Base-by-base conservation (phyloP, 352 stramenopile species). In the Phytophthora chlamydospora region DNA sequence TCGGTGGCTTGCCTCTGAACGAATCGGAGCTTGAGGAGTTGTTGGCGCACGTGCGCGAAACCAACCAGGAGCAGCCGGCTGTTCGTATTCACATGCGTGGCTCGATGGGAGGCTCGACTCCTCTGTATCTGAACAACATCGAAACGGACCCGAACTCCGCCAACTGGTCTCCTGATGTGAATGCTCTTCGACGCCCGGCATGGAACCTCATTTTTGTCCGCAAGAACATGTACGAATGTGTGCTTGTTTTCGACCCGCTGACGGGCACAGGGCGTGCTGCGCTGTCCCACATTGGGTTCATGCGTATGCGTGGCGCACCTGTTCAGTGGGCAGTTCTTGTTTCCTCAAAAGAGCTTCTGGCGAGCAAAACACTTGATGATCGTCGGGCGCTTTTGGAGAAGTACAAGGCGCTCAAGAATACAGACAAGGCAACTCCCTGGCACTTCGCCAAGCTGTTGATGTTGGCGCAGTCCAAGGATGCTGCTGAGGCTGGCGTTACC, bases 151-250 rank as follows among this genome's bases (percentile, higher is more conserved):
- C 76, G 11, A 71, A 72, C 39, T 82, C 78, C 6, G 56, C 47
- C 0, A 64, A 80, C 27, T 93, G 85, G 85, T 60, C 76, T 1
- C 51, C 43, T 4, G 62, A 88, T 50, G 46, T 95, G 7, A 61
- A 68, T 7, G 54, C 70, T 6, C 64, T 95, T 12, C 68, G 63
- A 47, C 75, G 70, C 0, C 83, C 75, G 13, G 60, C 84, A 13
- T 95, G 86, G 86, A 91, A 90, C 53, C 71, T 93, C 38, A 91
- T 95, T 45, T 93, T 93, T 53, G 53, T 95, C 41, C 79, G 86
- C 47, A 89, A 88, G 61, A 93, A 94, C 43, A 95, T 95, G 86
- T 95, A 95, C 62, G 86, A 95, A 41, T 87, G 83, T 51, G 73
- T 92, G 13, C 44, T 95, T 48, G 80, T 83, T 6, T 71, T 95